Evolutionary conservation across 2,329 filamentous ascomycete genomes (phyloP), one percentile per base, ranked within the genome.

Genomic region (Aspergillus niger): DNA sequence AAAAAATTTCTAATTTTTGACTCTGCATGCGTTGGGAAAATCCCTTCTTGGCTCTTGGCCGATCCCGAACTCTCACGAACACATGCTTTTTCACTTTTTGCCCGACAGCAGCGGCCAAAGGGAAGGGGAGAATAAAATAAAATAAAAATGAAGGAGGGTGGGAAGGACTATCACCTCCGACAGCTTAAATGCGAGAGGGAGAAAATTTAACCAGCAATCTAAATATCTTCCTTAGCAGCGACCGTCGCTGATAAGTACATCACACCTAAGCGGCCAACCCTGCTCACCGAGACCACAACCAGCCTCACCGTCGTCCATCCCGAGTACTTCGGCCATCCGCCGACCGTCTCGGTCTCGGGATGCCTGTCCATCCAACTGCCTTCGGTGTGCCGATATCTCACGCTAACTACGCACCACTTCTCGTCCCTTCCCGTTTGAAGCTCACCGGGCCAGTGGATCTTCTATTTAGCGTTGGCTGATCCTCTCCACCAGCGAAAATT

Each of bases 381-480:
- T 28, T 55, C 53, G 53, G 53, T 28, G 39, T 55, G 39, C 54
- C 58, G 39, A 52, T 24, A 36, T 36, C 32, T 39, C 26, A 47
- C 22, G 32, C 32, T 36, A 36, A 36, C 36, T 8, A 38, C n/a
- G 28, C n/a, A 43, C 22, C 38, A 49, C 24, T 26, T 22, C 24
- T 38, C 17, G n/a, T 30, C 44, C 59, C 55, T 30, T 58, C 59
- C 59, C 59, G 55, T 54, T 60, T 60, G 41, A 11, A 54, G 59
- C 59, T 60, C 59, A 60, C 59, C 59, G 59, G 32, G 26, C 38
- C 36, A 36, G 58, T 60, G 58, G 58, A 60, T 44, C 51, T 38
- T 41, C n/a, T 36, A 24, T 15, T 58, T 50, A 50, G 47, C 17
- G 24, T 30, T 26, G 24, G n/a, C 15, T 50, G 47, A 30, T 30